phyloP scores from a whole-genome alignment of 73 alveolate species.

The Stentor roeselii region DNA sequence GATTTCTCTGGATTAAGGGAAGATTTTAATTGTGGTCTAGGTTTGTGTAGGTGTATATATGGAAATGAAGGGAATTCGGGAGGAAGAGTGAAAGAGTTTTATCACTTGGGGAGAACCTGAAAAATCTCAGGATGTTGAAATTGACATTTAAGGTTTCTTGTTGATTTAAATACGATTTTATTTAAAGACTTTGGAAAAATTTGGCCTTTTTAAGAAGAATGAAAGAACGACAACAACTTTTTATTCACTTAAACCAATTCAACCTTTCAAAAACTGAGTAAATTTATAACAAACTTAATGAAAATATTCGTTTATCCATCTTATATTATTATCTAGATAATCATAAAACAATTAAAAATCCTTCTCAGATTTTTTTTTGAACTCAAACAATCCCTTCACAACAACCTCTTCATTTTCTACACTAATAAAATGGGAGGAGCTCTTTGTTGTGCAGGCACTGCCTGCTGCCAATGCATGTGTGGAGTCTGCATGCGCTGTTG shows the following conservation, averaged over 20 bases:
- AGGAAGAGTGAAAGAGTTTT: too few species aligned
- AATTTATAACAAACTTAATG: too few species aligned
- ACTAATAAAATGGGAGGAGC: slow-evolving; percentile 3
- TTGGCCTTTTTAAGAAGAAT: neutral
- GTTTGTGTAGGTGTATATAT: neutral
- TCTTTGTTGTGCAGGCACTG: slow-evolving; percentile 3
- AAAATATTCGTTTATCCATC: too few species aligned
- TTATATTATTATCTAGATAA: neutral
- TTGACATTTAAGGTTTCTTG: too few species aligned
- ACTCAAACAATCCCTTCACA: neutral
- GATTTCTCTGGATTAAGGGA: neutral
- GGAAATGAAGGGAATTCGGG: too few species aligned
- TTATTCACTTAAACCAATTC: neutral
- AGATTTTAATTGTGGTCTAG: neutral
- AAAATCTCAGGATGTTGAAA: too few species aligned
- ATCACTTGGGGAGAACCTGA: too few species aligned
- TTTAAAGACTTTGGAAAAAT: neutral
- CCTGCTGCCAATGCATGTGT: slow-evolving; percentile 19
- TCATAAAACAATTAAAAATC: neutral
- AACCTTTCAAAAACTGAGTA: neutral
- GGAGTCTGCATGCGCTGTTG: slow-evolving; percentile 11
- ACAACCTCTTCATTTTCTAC: neutral
- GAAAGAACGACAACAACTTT: neutral
- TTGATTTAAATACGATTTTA: too few species aligned
- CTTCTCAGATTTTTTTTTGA: neutral